Evolutionary conservation across 352 stramenopile species (phyloP), one percentile per base, ranked within the genome.

Genomic region (Phytopythium sindhum): DNA sequence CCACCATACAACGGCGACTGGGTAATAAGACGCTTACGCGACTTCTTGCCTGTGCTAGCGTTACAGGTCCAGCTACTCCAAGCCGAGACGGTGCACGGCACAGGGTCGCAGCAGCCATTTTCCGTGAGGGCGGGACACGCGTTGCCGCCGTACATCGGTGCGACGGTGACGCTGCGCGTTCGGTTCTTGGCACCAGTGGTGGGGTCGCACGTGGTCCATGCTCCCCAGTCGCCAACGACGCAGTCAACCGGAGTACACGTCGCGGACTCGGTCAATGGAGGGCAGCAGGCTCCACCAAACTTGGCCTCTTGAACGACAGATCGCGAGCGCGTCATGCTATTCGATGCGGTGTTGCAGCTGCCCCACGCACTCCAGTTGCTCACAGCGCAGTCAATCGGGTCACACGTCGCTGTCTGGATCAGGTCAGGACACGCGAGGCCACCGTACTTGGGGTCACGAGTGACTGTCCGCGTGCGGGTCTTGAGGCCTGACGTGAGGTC

Each of bases 381-480:
- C 21, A 88, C 62, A 0, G 66, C 65, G 50, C 80, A 91, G 64
- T 88, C 69, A n/a, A 91, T 66, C 0, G 76, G 68, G 28, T 88
- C 80, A 48, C 82, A 91, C 33, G 65, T 72, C 0, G 77, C 63
- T 0, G 61, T 55, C 31, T 86, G 74, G 0, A 61, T 60, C 3
- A 84, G 63, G 0, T 65, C 62, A 0, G 66, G 60, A 48, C 82
- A 89, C 12, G 69, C 60, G 8, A 84, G 60, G 1, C 82, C 82
- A 9, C 74, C 71, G 58, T 88, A 84, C 33, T 72, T 44, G n/a
- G 82, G 70, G 1, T 72, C 42, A 15, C 72, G 53, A 4, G 69
- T 69, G 1, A 87, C 59, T 15, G 60, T 68, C 0, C 80, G 80
- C 24, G 70, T 72, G 0, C 70, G 57, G 0, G 70, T 72, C 61